These are phyloP conservation scores for Huntiella bhutanensis DNA, from an alignment of 2,329 filamentous ascomycete species.

Conservation along the genomic window DNA sequence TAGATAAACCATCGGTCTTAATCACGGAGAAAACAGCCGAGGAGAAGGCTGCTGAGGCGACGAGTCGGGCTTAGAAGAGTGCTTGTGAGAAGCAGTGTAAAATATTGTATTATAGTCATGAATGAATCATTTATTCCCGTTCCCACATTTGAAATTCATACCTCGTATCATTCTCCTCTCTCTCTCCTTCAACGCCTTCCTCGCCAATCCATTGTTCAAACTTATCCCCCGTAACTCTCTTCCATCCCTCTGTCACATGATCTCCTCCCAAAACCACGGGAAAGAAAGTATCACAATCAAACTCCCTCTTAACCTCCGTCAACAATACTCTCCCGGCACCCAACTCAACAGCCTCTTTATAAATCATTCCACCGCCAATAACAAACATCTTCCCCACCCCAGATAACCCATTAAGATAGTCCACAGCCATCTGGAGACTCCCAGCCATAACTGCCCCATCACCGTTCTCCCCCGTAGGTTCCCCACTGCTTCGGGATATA, in stretches of 20 bases:
- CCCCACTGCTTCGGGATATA: constrained; percentile 36
- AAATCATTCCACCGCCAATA: constrained; percentile 81
- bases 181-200: constrained; percentile 32
- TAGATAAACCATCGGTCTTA: constrained; percentile 7
- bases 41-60: constrained; percentile 1
- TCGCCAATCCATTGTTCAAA: constrained; percentile 49
- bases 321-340: constrained; percentile 44
- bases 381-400: constrained; percentile 47
- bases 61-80: neutral
- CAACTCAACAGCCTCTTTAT: constrained; percentile 44
- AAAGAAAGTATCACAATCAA: constrained; percentile 61
- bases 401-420: constrained; percentile 19
- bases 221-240: constrained; percentile 28
- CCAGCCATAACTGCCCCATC: too few relatives aligned
- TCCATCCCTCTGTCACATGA: constrained; percentile 30
- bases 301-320: constrained; percentile 49
- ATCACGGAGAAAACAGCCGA: constrained; percentile 8
- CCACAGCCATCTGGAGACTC: constrained; percentile 35
- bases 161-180: constrained; percentile 42
- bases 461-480: too few relatives aligned
- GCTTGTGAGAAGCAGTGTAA: neutral
- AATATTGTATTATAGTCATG: constrained; percentile 6
- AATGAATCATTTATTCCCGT: constrained; percentile 1
- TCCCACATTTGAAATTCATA: constrained; percentile 62
- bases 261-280: constrained; percentile 32